Evolutionary conservation across 1,284 basidiomycete genomes (phyloP).

Genomic region (Wolfiporia cocos): DNA sequence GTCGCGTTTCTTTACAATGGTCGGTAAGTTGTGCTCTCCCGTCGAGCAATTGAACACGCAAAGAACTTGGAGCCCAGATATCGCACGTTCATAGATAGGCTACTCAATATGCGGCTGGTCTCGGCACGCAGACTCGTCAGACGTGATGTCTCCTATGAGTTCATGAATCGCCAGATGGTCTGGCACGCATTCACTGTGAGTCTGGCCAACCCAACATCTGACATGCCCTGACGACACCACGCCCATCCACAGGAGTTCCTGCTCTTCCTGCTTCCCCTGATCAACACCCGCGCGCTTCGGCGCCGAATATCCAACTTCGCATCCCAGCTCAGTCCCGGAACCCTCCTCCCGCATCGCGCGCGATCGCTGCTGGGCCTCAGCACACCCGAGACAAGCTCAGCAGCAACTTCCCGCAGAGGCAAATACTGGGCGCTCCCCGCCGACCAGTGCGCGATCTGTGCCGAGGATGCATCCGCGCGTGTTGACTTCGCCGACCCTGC

Average conservation of each 20-base stretch:
- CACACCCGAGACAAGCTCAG: slow-evolving; percentile 21
- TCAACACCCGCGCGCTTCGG: slow-evolving; percentile 63
- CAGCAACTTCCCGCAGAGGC: slow-evolving; percentile 28
- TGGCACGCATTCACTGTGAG: slow-evolving; percentile 97
- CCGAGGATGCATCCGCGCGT: slow-evolving; percentile 62
- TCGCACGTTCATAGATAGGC: slow-evolving; percentile 78
- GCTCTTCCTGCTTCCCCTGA: slow-evolving; percentile 85
- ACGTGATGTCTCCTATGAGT: slow-evolving; percentile 94
- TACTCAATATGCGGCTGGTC: slow-evolving; percentile 76
- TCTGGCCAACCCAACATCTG: slow-evolving; percentile 1
- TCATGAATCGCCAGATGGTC: slow-evolving; percentile 98
- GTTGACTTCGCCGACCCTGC: slow-evolving; percentile 48
- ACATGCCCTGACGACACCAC: background rate
- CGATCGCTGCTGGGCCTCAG: slow-evolving; percentile 13
- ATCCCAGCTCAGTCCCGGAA: slow-evolving; percentile 28
- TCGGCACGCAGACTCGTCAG: slow-evolving; percentile 69
- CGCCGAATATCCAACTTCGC: slow-evolving; percentile 43
- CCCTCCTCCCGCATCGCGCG: slow-evolving; percentile 29
- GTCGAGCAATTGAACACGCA: background rate
- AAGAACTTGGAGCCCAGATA: slow-evolving; percentile 46
- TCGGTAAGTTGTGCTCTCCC: slow-evolving; percentile 37
- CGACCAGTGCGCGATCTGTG: slow-evolving; percentile 76
- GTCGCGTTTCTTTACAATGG: slow-evolving; percentile 84
- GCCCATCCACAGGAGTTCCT: slow-evolving; percentile 79
- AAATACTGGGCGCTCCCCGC: slow-evolving; percentile 58